Percentiles rank a stretch among this genome's conserved stretches.
phyloP scores from a whole-genome alignment of 345 rosid species.

The Lenwebbia sp. region DNA sequence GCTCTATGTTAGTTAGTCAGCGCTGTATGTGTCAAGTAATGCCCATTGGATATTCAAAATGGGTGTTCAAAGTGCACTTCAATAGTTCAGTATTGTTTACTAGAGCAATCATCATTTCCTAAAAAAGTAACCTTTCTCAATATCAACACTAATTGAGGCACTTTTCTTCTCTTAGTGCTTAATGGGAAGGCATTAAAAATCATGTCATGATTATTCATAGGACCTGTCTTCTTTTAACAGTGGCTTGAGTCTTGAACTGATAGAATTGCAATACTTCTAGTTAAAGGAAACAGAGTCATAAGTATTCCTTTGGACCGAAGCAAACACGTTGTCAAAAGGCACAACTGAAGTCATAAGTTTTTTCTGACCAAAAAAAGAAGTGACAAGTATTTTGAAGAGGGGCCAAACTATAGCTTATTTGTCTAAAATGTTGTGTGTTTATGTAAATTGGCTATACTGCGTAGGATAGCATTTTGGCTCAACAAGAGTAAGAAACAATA shows the following conservation, averaged over 20 bases:
- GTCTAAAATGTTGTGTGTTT: not conserved
- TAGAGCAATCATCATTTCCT: not conserved
- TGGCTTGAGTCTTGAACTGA: not conserved
- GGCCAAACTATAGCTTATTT: not conserved
- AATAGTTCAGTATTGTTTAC: not conserved
- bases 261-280: not conserved
- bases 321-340: not conserved
- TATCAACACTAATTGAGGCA: not conserved
- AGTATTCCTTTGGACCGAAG: not conserved
- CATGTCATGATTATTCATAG: not conserved
- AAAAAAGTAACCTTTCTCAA: not conserved
- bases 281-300: not conserved
- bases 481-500: not conserved
- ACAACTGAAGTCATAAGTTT: not conserved
- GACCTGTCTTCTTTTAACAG: not conserved
- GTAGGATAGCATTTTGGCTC: not conserved
- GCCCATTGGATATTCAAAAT: not conserved
- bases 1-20: not conserved
- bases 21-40: not conserved
- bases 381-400: not conserved
- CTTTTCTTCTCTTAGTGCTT: not conserved
- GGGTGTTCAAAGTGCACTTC: not conserved
- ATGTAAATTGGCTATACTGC: not conserved
- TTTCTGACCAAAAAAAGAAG: not conserved
- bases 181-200: not conserved